phyloP scores from a whole-genome alignment of 352 stramenopile species.

The Phytophthora parvispora region DNA sequence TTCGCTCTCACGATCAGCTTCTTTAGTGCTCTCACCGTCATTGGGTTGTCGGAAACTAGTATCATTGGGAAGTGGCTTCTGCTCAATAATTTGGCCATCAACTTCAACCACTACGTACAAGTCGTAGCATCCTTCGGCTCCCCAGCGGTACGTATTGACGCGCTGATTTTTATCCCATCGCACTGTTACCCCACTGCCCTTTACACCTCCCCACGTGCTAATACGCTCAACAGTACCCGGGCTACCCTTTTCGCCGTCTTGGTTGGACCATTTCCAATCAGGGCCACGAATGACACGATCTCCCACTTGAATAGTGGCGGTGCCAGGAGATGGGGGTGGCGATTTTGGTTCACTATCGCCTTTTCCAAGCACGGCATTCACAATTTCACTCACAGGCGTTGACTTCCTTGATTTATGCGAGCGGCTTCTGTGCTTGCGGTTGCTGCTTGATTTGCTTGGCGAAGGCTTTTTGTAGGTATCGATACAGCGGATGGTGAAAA shows the following conservation, averaged over 20 bases:
- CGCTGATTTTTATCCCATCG: conserved; percentile 86
- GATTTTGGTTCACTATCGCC: conserved; percentile 17
- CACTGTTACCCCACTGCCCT: conserved; percentile 82
- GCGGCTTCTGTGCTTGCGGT: conserved; percentile 38
- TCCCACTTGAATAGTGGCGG: conserved; percentile 55
- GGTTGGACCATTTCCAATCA: conserved; percentile 87
- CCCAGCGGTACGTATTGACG: conserved; percentile 89
- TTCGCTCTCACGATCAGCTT: conserved; percentile 19
- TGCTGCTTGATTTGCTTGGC: conserved; percentile 36
- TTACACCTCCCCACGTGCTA: conserved; percentile 80
- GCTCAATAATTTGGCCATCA: conserved; percentile 51
- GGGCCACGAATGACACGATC: conserved; percentile 78
- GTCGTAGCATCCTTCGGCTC: conserved; percentile 81
- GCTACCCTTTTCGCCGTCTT: conserved; percentile 74
- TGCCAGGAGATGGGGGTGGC: conserved; percentile 8
- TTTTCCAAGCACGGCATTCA: conserved; percentile 31
- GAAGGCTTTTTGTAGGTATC: conserved; percentile 61
- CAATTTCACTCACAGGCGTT: conserved; percentile 38
- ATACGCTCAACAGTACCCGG: conserved; percentile 81
- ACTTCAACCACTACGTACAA: conserved; percentile 78
- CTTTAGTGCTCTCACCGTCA: not conserved
- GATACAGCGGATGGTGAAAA: conserved; percentile 76
- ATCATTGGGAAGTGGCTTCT: conserved; percentile 57
- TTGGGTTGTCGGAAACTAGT: conserved; percentile 17
- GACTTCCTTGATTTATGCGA: conserved; percentile 41